Conservation (phyloP, 352 stramenopile species). For the Phytophthora sansomeana region DNA sequence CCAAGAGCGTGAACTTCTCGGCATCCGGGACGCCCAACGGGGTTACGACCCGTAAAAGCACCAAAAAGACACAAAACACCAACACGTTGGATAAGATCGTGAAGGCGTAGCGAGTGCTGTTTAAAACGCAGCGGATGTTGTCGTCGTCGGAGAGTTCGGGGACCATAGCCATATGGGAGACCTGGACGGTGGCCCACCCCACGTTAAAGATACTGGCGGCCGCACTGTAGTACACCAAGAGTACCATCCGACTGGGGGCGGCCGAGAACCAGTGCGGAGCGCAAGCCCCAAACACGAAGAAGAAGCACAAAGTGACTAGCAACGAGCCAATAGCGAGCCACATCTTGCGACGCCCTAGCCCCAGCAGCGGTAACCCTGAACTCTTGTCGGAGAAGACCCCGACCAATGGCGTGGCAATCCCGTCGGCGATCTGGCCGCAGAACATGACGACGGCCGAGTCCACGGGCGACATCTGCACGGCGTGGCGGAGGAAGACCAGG, state of each 20-base stretch:
- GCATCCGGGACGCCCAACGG: constrained; percentile 73
- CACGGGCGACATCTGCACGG: constrained; percentile 69
- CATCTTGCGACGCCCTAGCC: constrained; percentile 77
- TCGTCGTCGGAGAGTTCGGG: constrained; percentile 81
- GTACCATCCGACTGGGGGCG: constrained; percentile 58
- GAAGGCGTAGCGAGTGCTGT: constrained; percentile 85
- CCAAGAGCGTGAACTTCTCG: constrained; percentile 80
- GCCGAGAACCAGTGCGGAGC: constrained; percentile 64
- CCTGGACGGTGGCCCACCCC: constrained; percentile 84
- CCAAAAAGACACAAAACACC: constrained; percentile 83
- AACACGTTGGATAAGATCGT: constrained; percentile 91
- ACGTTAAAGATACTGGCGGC: constrained; percentile 86
- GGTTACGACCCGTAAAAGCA: constrained; percentile 63
- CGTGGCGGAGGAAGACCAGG: constrained; percentile 80
- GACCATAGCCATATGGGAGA: constrained; percentile 90
- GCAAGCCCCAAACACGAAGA: constrained; percentile 82
- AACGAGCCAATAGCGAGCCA: constrained; percentile 77
- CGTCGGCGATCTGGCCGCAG: constrained; percentile 84
- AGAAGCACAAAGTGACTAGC: constrained; percentile 86
- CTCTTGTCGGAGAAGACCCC: constrained; percentile 81
- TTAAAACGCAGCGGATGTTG: constrained; percentile 82
- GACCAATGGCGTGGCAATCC: constrained; percentile 79
- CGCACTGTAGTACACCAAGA: constrained; percentile 83
- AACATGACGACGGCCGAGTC: constrained; percentile 90
- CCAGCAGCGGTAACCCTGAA: constrained; percentile 64